Base-by-base conservation (phyloP, 169 alveolate species). In the Eimeria necatrix region DNA sequence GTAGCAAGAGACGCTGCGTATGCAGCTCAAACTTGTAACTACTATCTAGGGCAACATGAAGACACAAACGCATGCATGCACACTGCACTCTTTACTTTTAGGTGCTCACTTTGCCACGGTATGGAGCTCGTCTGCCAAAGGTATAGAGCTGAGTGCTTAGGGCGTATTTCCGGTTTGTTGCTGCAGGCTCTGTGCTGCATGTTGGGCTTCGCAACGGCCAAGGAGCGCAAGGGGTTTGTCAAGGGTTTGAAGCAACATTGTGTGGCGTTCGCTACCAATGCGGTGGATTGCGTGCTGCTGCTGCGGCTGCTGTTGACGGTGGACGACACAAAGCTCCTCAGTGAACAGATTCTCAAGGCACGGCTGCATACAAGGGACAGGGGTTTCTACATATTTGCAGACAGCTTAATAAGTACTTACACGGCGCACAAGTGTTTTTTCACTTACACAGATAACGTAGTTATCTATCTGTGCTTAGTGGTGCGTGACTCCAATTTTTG, bases 151-250 rank as follows among this genome's bases (percentile, higher is more conserved):
- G 70, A 12, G 22, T 68, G 9, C 80, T 68, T 24, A 12, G 80
- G 80, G 87, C 20, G 87, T 16, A 26, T 53, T 41, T 32, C 70
- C 71, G 68, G 68, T 56, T 56, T 48, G 18, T 80, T 8, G 52
- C 60, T 4, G 24, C 95, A 93, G 95, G 95, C 93, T 16, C 78
- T 83, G 56, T 41, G 20, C 20, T 60, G 93, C n/a, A 32, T 93
- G 24, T 32, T 61, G 20, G 95, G 95, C 84, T 93, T 18, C 49
- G 92, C 95, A 41, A 52, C 95, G 0, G 95, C 95, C 12, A 93
- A 93, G 61, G 93, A 93, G 71, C 53, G 95, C n/a, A 93, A 93
- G 51, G 8, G 24, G 18, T 3, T 80, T 20, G 71, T 93, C 5
- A 78, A 83, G 85, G 93, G 51, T 53, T 14, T 83, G 89, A 93